Percentiles rank a stretch among this genome's conserved stretches.
Evolutionary conservation across 78 protist species (phyloP).

Genomic region (Polysphondylium violaceum): DNA sequence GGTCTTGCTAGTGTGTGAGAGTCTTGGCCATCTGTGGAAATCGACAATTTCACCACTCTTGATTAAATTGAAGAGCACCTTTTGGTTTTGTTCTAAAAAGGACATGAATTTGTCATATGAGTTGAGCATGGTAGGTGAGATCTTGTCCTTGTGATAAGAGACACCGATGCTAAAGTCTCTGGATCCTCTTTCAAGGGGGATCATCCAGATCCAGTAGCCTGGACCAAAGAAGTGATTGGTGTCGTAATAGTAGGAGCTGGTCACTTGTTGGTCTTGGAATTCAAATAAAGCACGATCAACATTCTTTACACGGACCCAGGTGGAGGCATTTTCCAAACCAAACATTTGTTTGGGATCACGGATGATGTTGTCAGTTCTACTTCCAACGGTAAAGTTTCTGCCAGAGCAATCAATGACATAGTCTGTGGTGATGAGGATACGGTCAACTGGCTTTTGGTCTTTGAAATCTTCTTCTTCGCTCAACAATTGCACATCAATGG

Average conservation of each 20-base stretch:
- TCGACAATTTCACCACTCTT: slow-evolving; percentile 73
- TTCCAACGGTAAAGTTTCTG: slow-evolving; percentile 45
- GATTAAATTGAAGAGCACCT: slow-evolving; percentile 29
- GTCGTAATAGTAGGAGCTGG: slow-evolving; percentile 38
- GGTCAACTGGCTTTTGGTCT: slow-evolving; percentile 20
- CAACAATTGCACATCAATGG: slow-evolving; percentile 23
- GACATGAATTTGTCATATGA: slow-evolving; percentile 58
- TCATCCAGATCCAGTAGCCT: slow-evolving; percentile 79
- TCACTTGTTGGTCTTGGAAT: slow-evolving; percentile 23
- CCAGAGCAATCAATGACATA: slow-evolving; percentile 51
- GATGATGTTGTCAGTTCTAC: slow-evolving; percentile 48
- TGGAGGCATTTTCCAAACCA: slow-evolving; percentile 41
- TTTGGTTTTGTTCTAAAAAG: slow-evolving; percentile 54
- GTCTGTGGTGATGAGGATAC: slow-evolving; percentile 33
- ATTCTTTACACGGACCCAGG: slow-evolving; percentile 56
- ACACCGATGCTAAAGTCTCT: slow-evolving; percentile 65
- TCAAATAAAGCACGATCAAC: slow-evolving; percentile 27
- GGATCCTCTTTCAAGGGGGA: slow-evolving; percentile 52
- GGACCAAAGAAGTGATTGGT: slow-evolving; percentile 77
- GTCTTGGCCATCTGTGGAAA: slow-evolving; percentile 66
- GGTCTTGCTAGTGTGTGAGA: slow-evolving; percentile 41
- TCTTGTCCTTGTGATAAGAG: slow-evolving; percentile 57
- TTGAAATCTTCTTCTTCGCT: slow-evolving; percentile 27
- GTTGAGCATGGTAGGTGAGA: slow-evolving; percentile 39
- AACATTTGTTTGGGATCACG: slow-evolving; percentile 43